A percentile compares a stretch with the other conserved stretches of the same genome.
These are phyloP conservation scores for Chytridiales sp. DNA, from an alignment of 371 early-diverging fungal species.

Conservation along the genomic window DNA sequence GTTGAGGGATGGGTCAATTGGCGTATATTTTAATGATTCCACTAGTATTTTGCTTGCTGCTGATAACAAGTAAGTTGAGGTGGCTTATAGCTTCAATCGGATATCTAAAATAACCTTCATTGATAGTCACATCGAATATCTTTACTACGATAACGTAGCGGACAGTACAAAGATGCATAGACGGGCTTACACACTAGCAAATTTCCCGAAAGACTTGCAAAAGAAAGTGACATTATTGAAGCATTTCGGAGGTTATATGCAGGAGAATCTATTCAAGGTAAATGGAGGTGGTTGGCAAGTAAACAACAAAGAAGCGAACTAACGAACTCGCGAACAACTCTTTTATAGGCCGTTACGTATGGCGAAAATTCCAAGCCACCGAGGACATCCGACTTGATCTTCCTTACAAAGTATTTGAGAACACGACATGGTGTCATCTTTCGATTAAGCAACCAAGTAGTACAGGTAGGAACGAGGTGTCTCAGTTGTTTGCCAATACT, in stretches of 20 bases:
- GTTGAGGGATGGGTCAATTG: slow-evolving; percentile 71
- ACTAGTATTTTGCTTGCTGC: slow-evolving; percentile 64
- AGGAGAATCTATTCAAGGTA: slow-evolving; percentile 53
- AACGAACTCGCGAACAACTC: background rate
- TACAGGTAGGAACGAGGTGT: slow-evolving; percentile 60
- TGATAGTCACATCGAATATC: slow-evolving; percentile 55
- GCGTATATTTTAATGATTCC: slow-evolving; percentile 84
- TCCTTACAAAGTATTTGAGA: slow-evolving; percentile 65
- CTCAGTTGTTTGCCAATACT: background rate
- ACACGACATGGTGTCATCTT: slow-evolving; percentile 71
- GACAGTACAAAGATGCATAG: slow-evolving; percentile 40
- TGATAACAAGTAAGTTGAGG: slow-evolving; percentile 51
- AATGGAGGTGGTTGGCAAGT: background rate
- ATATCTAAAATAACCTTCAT: background rate
- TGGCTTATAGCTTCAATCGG: background rate
- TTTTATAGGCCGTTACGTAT: slow-evolving; percentile 2
- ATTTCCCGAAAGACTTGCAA: slow-evolving; percentile 54
- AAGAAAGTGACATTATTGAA: slow-evolving; percentile 69
- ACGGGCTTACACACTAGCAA: slow-evolving; percentile 40
- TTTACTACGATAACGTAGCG: slow-evolving; percentile 40
- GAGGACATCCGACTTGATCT: slow-evolving; percentile 45
- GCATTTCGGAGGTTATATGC: slow-evolving; percentile 67
- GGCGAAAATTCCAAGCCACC: slow-evolving; percentile 11
- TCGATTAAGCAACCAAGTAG: slow-evolving; percentile 63
- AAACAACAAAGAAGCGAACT: background rate